phyloP scores from a whole-genome alignment of 306 rosid genomes.

The Lathyrus oleraceus region DNA sequence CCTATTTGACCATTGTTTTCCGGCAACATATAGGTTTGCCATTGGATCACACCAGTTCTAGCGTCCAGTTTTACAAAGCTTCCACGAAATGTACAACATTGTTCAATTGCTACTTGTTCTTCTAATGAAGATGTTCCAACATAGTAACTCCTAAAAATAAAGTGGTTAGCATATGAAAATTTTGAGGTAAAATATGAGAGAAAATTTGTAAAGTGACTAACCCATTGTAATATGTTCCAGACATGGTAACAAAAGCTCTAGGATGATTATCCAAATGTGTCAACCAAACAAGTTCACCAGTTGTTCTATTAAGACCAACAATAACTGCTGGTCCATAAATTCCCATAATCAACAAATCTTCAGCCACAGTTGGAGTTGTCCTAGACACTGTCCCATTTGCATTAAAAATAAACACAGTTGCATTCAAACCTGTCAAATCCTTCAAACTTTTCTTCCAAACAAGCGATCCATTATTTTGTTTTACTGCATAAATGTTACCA shows the following conservation, averaged over 20 bases:
- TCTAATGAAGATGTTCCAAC: constrained; percentile 39
- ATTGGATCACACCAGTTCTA: constrained; percentile 41
- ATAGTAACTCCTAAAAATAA: constrained; percentile 20
- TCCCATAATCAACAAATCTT: constrained; percentile 31
- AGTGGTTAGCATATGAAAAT: not conserved
- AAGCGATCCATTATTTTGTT: constrained; percentile 31
- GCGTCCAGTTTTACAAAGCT: constrained; percentile 46
- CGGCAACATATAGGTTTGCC: constrained; percentile 63
- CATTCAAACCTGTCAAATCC: constrained; percentile 47
- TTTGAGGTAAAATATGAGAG: not conserved
- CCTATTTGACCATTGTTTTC: constrained; percentile 43
- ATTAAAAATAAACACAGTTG: constrained; percentile 38
- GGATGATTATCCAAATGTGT: constrained; percentile 47
- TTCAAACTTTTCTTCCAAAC: constrained; percentile 41
- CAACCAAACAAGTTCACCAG: constrained; percentile 55
- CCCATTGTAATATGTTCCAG: constrained; percentile 62
- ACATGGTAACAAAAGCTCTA: constrained; percentile 53
- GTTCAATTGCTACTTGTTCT: constrained; percentile 33
- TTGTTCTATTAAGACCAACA: constrained; percentile 48
- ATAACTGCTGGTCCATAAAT: constrained; percentile 61
- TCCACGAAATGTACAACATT: constrained; percentile 65
- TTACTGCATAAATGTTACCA: constrained; percentile 63
- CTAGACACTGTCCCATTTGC: constrained; percentile 51
- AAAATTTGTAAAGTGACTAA: not conserved
- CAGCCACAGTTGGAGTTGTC: constrained; percentile 54